Base-by-base conservation (phyloP, 139 green algal genomes). In the Penium margaritaceum region DNA sequence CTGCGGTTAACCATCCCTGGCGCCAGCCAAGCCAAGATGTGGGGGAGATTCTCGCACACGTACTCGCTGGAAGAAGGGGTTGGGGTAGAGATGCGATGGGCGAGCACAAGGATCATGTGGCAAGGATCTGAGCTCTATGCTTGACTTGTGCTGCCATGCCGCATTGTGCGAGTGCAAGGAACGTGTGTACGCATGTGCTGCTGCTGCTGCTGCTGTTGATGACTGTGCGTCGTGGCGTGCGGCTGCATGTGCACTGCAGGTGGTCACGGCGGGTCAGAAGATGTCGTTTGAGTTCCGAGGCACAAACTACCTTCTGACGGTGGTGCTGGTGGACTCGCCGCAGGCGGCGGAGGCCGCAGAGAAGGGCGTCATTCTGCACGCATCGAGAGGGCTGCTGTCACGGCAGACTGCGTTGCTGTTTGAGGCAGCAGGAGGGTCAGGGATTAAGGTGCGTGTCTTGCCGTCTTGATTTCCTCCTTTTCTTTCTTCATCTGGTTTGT, bases 271-370 rank as follows among this genome's bases (percentile, higher is more conserved):
- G 1, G 78, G 82, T 2, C 92, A 97, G 80, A 80, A 90, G 43
- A n/a, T 92, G 0, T 85, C 87, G 0, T 96, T 97, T 76, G 92
- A 98, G 70, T 91, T 88, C 63, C 84, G 90, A 44, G 89, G 88
- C 27, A 81, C 60, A 66, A 96, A 95, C 80, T 95, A 88, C 67
- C 63, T 88, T 57, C 72, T 95, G 7, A 84, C 54, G 0, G 73
- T 97, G 7, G 82, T 58, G 17, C 81, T 74, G 46, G 61, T 95
- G 12, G 17, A 83, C 41, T 64, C 81, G 14, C 77, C 81, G 24
- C 74, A 66, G 39, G 58, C 36, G 17, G 44, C 44, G 3, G 63
- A 79, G 62, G 43, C 35, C 12, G n/a, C 62, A 27, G 65, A 77
- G 53, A 46, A 19, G 4, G 41, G 44, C 0, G 1, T 60, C 53